Evolutionary conservation across 2,329 filamentous ascomycete genomes (phyloP).

Genomic region (Graphiopsis chlorocephala): DNA sequence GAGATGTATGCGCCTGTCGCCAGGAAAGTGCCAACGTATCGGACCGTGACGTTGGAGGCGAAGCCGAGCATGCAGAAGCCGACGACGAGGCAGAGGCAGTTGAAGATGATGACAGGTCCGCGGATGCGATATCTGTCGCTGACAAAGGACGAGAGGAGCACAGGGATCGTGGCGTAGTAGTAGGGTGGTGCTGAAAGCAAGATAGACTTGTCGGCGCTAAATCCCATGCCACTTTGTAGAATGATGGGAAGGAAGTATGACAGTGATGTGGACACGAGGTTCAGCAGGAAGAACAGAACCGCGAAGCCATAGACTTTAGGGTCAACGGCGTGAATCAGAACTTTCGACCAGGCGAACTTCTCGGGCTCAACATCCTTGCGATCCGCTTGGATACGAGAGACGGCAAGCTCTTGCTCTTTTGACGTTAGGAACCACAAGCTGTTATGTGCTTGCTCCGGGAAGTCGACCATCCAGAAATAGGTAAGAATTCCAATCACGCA

Average conservation of each 20-base stretch:
- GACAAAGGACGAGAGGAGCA: conserved; percentile 60
- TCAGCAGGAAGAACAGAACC: conserved; percentile 63
- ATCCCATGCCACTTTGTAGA: conserved; percentile 44
- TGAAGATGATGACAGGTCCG: conserved; percentile 64
- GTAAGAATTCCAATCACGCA: conserved; percentile 57
- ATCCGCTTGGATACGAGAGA: conserved; percentile 58
- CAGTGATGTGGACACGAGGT: conserved; percentile 63
- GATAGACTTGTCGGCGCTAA: conserved; percentile 47
- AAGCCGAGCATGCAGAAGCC: conserved; percentile 68
- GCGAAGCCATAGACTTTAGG: conserved; percentile 64
- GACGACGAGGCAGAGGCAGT: conserved; percentile 58
- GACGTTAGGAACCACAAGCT: conserved; percentile 58
- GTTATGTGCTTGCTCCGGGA: conserved; percentile 59
- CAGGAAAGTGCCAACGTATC: conserved; percentile 64
- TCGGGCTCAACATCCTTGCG: conserved; percentile 59
- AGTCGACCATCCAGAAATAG: conserved; percentile 70
- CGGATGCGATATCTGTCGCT: conserved; percentile 61
- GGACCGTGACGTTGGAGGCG: conserved; percentile 55
- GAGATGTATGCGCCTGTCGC: conserved; percentile 66
- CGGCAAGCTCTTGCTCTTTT: conserved; percentile 56
- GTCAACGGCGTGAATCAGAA: conserved; percentile 58
- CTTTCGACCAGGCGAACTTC: conserved; percentile 54
- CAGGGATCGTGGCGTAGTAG: conserved; percentile 64
- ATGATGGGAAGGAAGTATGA: conserved; percentile 62
- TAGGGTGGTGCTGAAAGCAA: conserved; percentile 65